Conservation (phyloP, 306 rosid genomes). For the Castanospermum australe region DNA sequence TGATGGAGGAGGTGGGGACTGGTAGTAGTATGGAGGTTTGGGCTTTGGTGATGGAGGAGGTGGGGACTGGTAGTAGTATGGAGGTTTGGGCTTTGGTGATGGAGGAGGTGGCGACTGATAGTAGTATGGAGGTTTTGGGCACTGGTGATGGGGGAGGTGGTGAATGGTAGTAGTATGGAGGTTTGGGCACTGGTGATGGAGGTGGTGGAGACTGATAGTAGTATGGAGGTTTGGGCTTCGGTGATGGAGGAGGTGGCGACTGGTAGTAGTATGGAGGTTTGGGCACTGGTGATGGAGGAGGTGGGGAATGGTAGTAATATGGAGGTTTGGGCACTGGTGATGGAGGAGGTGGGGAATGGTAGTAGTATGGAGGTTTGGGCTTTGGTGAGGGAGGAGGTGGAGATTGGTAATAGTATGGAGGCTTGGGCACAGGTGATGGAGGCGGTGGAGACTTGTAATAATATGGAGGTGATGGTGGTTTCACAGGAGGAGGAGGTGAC, state of each 20-base stretch:
- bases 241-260: conserved; percentile 25
- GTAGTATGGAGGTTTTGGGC: background rate
- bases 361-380: background rate
- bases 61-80: conserved; percentile 17
- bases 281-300: background rate
- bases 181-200: background rate
- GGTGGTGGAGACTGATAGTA: conserved; percentile 8
- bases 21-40: conserved; percentile 30
- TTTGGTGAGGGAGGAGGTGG: background rate
- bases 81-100: background rate
- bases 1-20: conserved; percentile 54
- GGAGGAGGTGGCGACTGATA: background rate
- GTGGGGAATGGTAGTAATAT: background rate
- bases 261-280: background rate
- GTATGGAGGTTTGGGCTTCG: background rate
- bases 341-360: conserved; percentile 11
- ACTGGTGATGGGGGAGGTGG: conserved; percentile 9
- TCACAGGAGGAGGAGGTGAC: conserved; percentile 30
- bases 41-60: conserved; percentile 29
- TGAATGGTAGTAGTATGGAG: background rate
- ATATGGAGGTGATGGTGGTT: background rate
- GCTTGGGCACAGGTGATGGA: background rate
- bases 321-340: background rate
- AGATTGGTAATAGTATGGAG: background rate
- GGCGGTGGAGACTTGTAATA: conserved; percentile 15